Percentiles rank a stretch among this genome's conserved stretches.
Evolutionary conservation across 2,329 filamentous ascomycete genomes (phyloP).

Genomic region (Alternaria postmessia): DNA sequence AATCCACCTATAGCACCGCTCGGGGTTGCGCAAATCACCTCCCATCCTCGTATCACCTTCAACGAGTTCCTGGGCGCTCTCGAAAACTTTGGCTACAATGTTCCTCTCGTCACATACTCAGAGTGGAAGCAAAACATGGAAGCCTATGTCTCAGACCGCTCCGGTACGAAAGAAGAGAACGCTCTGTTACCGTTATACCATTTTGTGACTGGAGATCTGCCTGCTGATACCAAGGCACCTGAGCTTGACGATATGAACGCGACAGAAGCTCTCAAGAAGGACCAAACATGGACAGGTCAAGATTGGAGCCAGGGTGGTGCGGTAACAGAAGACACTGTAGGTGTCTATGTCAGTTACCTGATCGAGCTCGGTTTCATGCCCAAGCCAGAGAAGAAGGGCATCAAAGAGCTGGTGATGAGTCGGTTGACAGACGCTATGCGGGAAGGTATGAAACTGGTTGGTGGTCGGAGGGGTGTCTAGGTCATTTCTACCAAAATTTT

Average conservation of each 20-base stretch:
- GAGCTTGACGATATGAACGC: constrained; percentile 79
- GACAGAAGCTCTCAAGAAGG: constrained; percentile 67
- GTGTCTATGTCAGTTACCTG: constrained; percentile 70
- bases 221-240: constrained; percentile 72
- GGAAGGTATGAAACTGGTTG: constrained; percentile 45
- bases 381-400: constrained; percentile 37
- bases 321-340: constrained; percentile 68
- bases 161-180: constrained; percentile 70
- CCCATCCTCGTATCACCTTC: constrained; percentile 78
- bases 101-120: constrained; percentile 71
- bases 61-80: constrained; percentile 78
- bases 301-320: constrained; percentile 65
- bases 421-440: constrained; percentile 44
- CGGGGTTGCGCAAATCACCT: constrained; percentile 78
- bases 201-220: constrained; percentile 75
- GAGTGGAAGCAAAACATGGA: constrained; percentile 74
- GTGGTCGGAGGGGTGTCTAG: constrained; percentile 42
- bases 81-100: constrained; percentile 75
- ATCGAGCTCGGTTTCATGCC: constrained; percentile 69
- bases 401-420: constrained; percentile 38
- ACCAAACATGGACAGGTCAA: constrained; percentile 66
- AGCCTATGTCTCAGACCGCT: constrained; percentile 67
- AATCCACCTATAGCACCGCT: constrained; percentile 65
- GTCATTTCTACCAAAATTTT: neutral
- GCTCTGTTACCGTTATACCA: constrained; percentile 76